A percentile compares a stretch with the other conserved stretches of the same genome.
Evolutionary conservation across 2,329 filamentous ascomycete genomes (phyloP).

Genomic region (Fusarium buharicum): DNA sequence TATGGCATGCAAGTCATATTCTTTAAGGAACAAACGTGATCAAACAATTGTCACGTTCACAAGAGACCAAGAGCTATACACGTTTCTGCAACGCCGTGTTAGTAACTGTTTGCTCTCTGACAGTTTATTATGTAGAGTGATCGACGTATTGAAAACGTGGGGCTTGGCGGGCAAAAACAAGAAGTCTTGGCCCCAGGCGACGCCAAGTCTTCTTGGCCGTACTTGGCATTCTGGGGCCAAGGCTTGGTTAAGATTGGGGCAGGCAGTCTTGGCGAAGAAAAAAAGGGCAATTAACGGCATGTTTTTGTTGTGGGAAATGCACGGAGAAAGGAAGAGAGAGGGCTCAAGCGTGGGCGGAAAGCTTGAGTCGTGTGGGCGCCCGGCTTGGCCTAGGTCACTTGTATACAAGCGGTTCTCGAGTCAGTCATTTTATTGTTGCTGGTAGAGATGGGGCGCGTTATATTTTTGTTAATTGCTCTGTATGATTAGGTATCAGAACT

Average conservation of each 20-base stretch:
- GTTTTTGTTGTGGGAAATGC: constrained; percentile 7
- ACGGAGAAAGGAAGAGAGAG: constrained; percentile 15
- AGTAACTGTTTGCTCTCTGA: not conserved
- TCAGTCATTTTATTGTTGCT: not conserved
- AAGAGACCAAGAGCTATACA: too few relatives aligned
- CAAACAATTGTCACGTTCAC: not conserved
- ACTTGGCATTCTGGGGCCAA: constrained; percentile 29
- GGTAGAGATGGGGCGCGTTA: too few relatives aligned
- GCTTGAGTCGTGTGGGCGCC: constrained; percentile 42
- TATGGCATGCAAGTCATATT: too few relatives aligned
- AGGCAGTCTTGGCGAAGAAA: constrained; percentile 20
- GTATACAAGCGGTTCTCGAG: not conserved
- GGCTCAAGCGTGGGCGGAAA: constrained; percentile 38
- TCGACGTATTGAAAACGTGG: constrained; percentile 28
- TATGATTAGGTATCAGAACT: too few relatives aligned
- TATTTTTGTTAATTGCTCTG: not conserved
- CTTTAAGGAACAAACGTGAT: too few relatives aligned
- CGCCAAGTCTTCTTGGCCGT: constrained; percentile 19
- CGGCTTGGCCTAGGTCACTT: constrained; percentile 38
- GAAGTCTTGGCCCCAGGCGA: constrained; percentile 24
- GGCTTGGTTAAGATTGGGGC: constrained; percentile 22
- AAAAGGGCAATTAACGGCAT: constrained; percentile 5
- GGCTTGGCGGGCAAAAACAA: constrained; percentile 19
- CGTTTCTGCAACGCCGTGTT: not conserved
- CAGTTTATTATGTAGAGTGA: not conserved